These are phyloP conservation scores for Cucurbita ficifolia DNA, from an alignment of 306 rosid genomes.

Conservation along the genomic window DNA sequence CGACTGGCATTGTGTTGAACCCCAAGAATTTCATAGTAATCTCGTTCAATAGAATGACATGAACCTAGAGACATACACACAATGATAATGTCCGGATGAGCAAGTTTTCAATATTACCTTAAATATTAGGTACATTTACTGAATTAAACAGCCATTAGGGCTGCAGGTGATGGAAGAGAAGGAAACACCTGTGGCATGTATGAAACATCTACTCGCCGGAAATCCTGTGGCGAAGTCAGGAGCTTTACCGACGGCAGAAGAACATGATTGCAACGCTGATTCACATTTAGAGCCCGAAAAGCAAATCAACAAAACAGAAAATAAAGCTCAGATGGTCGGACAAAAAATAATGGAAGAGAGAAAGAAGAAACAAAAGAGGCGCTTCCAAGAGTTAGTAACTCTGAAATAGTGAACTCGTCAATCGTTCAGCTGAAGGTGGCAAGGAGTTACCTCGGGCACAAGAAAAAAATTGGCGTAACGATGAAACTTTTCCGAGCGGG, in stretches of 20 bases:
- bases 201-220: conserved; percentile 27
- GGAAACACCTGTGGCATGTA: conserved; percentile 55
- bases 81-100: not conserved
- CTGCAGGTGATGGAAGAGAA: not conserved
- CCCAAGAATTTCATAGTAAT: conserved; percentile 60
- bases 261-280: conserved; percentile 32
- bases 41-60: conserved; percentile 29
- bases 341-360: not conserved
- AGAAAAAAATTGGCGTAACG: conserved; percentile 20
- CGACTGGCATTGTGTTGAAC: conserved; percentile 49
- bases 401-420: not conserved
- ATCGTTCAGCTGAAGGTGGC: not conserved
- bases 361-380: not conserved
- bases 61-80: conserved; percentile 16
- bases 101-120: not conserved
- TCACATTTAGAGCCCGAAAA: not conserved
- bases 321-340: not conserved
- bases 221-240: conserved; percentile 15
- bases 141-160: not conserved
- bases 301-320: not conserved
- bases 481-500: conserved; percentile 11
- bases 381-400: not conserved
- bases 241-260: conserved; percentile 20
- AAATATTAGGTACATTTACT: too few species aligned
- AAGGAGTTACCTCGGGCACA: conserved; percentile 30